These are phyloP conservation scores for Aegilops speltoides DNA, from an alignment of 176 grass and related monocot species.

Conservation along the genomic window DNA sequence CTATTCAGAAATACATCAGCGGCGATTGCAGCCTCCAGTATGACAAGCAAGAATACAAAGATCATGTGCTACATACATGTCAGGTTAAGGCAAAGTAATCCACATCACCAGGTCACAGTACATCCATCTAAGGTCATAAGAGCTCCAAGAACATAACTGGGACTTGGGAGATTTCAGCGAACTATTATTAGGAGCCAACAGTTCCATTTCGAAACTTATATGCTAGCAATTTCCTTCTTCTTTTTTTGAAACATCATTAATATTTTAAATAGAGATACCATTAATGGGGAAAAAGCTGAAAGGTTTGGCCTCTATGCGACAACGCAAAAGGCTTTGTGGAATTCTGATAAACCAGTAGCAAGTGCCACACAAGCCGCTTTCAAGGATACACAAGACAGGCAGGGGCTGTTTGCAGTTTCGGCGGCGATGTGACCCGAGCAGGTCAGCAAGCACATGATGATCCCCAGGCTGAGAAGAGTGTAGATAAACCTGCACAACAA, in stretches of 20 bases:
- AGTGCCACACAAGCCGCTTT: not conserved
- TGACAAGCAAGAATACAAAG: conserved; percentile 62
- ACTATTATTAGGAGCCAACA: not conserved
- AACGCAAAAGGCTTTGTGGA: not conserved
- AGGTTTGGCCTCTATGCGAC: not conserved
- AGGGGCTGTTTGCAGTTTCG: conserved; percentile 69
- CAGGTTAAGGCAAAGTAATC: conserved; percentile 58
- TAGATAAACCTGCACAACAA: conserved; percentile 79
- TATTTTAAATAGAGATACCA: not conserved
- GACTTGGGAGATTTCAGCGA: not conserved
- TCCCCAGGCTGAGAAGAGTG: conserved; percentile 71
- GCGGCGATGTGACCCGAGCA: conserved; percentile 91
- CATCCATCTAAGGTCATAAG: conserved; percentile 13
- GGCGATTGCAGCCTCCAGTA: conserved; percentile 72
- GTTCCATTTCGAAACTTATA: not conserved
- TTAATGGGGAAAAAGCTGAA: not conserved
- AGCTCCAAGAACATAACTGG: not conserved
- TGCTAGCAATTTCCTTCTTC: not conserved
- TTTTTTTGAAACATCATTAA: not conserved
- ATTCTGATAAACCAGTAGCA: not conserved
- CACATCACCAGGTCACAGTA: conserved; percentile 2
- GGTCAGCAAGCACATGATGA: conserved; percentile 77
- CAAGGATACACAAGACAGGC: conserved; percentile 97
- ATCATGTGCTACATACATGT: conserved; percentile 56
- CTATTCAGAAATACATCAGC: conserved; percentile 83